A percentile compares a stretch with the other conserved stretches of the same genome.
Evolutionary conservation across 2,329 filamentous ascomycete genomes (phyloP).

Genomic region (Akanthomyces muscarius): DNA sequence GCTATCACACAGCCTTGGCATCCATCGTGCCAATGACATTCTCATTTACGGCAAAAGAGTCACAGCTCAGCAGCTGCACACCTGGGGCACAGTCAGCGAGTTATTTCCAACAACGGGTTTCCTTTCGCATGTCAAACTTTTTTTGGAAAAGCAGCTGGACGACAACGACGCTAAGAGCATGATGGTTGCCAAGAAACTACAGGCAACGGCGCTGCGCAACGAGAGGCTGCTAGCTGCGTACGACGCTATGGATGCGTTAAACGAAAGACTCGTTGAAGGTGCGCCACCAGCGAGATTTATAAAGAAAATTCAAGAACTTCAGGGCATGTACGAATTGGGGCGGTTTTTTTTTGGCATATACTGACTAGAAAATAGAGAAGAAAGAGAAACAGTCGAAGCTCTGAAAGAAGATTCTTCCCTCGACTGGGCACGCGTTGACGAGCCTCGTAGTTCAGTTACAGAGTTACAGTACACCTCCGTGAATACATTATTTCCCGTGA

Average conservation of each 20-base stretch:
- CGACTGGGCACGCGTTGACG: background rate
- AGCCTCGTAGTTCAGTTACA: background rate
- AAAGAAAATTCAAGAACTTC: constrained; percentile 3
- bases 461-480: too few relatives aligned
- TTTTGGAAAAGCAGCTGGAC: constrained; percentile 5
- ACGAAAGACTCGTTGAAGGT: background rate
- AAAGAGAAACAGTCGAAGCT: constrained; percentile 1
- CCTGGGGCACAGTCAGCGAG: constrained; percentile 9
- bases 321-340: background rate
- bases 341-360: background rate
- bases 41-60: constrained; percentile 10
- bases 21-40: constrained; percentile 15
- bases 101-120: background rate
- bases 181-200: constrained; percentile 11
- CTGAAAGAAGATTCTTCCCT: background rate
- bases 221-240: constrained; percentile 10
- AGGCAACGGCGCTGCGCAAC: background rate
- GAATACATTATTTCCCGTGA: too few relatives aligned
- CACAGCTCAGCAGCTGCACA: background rate
- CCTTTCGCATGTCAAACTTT: background rate
- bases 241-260: constrained; percentile 7
- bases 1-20: constrained; percentile 8
- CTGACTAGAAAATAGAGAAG: background rate
- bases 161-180: constrained; percentile 12
- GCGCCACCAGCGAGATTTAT: constrained; percentile 3